Evolutionary conservation across 495 filamentous ascomycete genomes (phyloP).

Genomic region (Cercophora samala): DNA sequence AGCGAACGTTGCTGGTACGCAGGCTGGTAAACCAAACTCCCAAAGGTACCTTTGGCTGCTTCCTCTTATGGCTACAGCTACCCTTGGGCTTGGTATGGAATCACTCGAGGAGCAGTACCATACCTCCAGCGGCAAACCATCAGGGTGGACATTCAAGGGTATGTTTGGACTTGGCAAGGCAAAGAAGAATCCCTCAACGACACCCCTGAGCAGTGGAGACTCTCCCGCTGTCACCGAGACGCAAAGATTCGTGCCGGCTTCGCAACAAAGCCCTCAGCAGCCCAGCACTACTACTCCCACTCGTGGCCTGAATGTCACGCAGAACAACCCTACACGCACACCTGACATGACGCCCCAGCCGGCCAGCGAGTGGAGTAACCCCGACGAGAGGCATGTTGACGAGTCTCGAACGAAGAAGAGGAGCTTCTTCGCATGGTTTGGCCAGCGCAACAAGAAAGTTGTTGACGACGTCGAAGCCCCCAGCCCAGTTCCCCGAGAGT

Average conservation of each 20-base stretch:
- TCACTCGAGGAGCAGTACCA: conserved; percentile 15
- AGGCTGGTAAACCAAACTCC: background rate
- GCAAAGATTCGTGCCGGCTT: background rate
- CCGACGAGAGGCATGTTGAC: background rate
- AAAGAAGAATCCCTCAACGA: background rate
- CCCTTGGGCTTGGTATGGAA: conserved; percentile 14
- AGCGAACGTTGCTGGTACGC: background rate
- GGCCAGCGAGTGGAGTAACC: background rate
- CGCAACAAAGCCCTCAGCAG: background rate
- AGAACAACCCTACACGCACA: background rate
- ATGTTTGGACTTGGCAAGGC: conserved; percentile 9
- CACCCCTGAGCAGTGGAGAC: background rate
- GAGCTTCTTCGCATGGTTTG: conserved; percentile 3
- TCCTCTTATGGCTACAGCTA: conserved; percentile 16
- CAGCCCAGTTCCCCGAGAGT: background rate
- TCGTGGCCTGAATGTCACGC: background rate
- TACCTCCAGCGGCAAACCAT: background rate
- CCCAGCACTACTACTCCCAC: background rate
- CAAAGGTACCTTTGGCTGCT: conserved; percentile 19
- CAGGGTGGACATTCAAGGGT: conserved; percentile 9
- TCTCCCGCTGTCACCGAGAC: background rate
- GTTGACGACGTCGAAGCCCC: background rate
- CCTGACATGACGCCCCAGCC: background rate
- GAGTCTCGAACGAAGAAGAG: background rate
- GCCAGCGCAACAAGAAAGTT: conserved; percentile 6